Evolutionary conservation across 139 green algal species (phyloP).

Genomic region (Chlorella vulgaris): DNA sequence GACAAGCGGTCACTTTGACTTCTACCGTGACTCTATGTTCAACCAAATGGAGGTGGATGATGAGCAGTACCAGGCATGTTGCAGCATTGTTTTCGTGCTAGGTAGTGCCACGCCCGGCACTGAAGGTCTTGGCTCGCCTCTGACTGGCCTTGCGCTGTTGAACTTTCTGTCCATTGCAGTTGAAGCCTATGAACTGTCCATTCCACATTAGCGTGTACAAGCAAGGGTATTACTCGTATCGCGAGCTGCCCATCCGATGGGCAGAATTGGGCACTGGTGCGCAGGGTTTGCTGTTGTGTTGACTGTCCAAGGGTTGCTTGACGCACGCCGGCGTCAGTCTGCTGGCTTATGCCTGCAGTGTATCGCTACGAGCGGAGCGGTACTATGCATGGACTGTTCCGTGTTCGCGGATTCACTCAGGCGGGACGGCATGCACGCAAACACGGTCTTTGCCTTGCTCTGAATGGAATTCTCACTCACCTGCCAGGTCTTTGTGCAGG

Average conservation of each 20-base stretch:
- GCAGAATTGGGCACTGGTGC: constrained; percentile 92
- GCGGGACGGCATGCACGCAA: too few relatives aligned
- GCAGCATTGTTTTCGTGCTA: neutral
- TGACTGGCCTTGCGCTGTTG: too few relatives aligned
- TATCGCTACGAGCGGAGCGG: constrained; percentile 96
- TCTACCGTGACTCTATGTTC: constrained; percentile 98
- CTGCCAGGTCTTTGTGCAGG: constrained; percentile 60
- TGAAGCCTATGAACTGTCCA: constrained; percentile 99
- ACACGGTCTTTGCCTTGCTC: too few relatives aligned
- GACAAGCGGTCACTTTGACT: constrained; percentile 95
- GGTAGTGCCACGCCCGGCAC: neutral
- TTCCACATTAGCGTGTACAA: constrained; percentile 98
- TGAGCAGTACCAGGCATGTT: constrained; percentile 83
- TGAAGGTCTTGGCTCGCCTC: too few relatives aligned
- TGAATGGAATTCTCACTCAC: too few relatives aligned
- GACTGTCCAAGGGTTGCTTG: too few relatives aligned
- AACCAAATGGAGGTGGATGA: constrained; percentile 92
- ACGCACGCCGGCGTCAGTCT: too few relatives aligned
- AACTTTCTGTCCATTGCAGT: constrained; percentile 19
- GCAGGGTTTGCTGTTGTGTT: too few relatives aligned
- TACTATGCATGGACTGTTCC: constrained; percentile 97
- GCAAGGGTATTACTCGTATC: constrained; percentile 63
- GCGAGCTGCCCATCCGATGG: constrained; percentile 92
- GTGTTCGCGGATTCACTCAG: constrained; percentile 97
- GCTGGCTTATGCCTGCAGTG: constrained; percentile 61